Percentiles rank a stretch among this genome's conserved stretches.
Conservation (phyloP, 352 stramenopile genomes). For the Albugo laibachii region DNA sequence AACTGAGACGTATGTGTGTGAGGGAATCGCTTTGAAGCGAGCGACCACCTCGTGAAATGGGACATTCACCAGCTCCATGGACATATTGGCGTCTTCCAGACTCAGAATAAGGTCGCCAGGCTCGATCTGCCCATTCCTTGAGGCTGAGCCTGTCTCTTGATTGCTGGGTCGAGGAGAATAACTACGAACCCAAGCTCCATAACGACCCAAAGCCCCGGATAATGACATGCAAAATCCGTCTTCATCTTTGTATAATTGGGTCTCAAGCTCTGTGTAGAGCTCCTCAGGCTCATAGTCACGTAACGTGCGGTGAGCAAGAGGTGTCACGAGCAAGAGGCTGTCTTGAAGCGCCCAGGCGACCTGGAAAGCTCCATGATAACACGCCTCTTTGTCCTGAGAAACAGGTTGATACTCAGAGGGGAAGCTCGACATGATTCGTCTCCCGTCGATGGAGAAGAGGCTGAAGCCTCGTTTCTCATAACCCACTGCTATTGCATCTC, state of each 20-base stretch:
- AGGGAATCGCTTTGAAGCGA: slow-evolving; percentile 30
- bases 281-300: slow-evolving; percentile 4
- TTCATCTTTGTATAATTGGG: slow-evolving; percentile 27
- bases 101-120: slow-evolving; percentile 50
- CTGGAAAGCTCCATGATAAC: slow-evolving; percentile 26
- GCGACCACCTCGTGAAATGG: slow-evolving; percentile 55
- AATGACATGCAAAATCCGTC: slow-evolving; percentile 66
- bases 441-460: slow-evolving; percentile 62
- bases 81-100: slow-evolving; percentile 21
- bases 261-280: slow-evolving; percentile 24
- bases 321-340: slow-evolving; percentile 31
- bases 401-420: slow-evolving; percentile 48
- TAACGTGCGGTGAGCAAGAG: slow-evolving; percentile 14
- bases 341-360: slow-evolving; percentile 46
- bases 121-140: slow-evolving; percentile 27
- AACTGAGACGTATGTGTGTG: slow-evolving; percentile 20
- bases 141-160: slow-evolving; percentile 32
- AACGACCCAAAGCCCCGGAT: slow-evolving; percentile 41
- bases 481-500: slow-evolving; percentile 31
- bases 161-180: slow-evolving; percentile 29
- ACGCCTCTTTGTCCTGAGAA: slow-evolving; percentile 29
- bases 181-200: slow-evolving; percentile 59
- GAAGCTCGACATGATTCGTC: slow-evolving; percentile 63
- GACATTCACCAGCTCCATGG: slow-evolving; percentile 24
- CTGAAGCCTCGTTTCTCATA: slow-evolving; percentile 57